Evolutionary conservation across 345 rosid genomes (phyloP), one percentile per base, ranked within the genome.

Genomic region (Hibiscus syriacus): DNA sequence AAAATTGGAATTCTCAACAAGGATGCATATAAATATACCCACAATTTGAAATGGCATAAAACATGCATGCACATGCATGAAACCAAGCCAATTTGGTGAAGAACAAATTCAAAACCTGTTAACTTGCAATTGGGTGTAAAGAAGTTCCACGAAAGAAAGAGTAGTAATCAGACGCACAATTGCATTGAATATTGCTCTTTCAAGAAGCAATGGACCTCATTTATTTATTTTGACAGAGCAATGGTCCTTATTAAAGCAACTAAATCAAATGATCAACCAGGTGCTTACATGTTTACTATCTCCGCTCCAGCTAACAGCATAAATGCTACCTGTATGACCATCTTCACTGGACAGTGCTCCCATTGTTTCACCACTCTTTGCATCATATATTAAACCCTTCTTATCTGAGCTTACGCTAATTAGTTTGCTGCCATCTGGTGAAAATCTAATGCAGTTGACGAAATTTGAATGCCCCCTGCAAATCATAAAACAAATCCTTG

Each of bases 221-320:
- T 23, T 3, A 13, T 26, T 55, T 55, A 5, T 70, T 79, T 90
- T 96, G 23, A 17, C 11, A 49, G 10, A 14, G 50, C 2, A 92
- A 48, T 48, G 53, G 10, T 48, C 53, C 22, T 48, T 48, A 49
- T n/a, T 19, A 49, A 49, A 49, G 2, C 25, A 50, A 50, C 12
- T 19, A 17, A 50, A 50, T 50, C 22, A 50, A 50, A 50, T 2
- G 19, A 25, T 49, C 54, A 49, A 50, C 55, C 6, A 50, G 25
- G 12, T 50, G 55, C 55, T 50, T 50, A 50, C 55, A 50, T 82
- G 93, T 81, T 94, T 89, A 72, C 98, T 73, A 82, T 89, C 90
- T 11, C 90, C 89, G 66, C 98, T 87, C 99, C 99, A 94, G 74
- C 90, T 91, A 75, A 83, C 86, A 43, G 98, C 93, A 56, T 94